These are phyloP conservation scores for Tetragonia tetragonoides DNA, from an alignment of 148 eudicot species.

Conservation along the genomic window DNA sequence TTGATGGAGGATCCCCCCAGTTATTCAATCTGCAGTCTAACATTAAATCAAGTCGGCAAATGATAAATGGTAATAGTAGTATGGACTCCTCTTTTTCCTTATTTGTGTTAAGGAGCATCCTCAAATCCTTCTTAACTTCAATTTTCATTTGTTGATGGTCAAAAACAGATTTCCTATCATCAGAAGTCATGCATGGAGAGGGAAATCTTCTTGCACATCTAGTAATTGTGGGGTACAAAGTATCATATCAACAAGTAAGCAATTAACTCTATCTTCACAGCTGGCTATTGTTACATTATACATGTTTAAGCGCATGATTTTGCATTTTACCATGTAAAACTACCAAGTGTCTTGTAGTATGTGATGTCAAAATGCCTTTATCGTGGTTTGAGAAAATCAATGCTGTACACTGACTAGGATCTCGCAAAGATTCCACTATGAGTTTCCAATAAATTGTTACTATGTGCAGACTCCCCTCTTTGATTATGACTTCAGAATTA, in stretches of 20 bases:
- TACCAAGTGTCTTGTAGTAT: background rate
- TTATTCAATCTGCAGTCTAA: slow-evolving; percentile 60
- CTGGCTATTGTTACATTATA: background rate
- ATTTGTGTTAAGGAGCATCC: slow-evolving; percentile 11
- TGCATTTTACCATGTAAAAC: too few relatives aligned
- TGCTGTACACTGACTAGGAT: background rate
- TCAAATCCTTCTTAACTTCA: slow-evolving; percentile 17
- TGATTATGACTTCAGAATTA: slow-evolving; percentile 76
- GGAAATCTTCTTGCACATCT: slow-evolving; percentile 93
- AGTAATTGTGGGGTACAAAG: slow-evolving; percentile 78
- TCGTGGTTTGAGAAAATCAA: too few relatives aligned
- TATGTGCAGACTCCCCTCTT: slow-evolving; percentile 61
- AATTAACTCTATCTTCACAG: background rate
- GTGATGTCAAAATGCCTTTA: too few relatives aligned
- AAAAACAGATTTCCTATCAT: slow-evolving; percentile 62
- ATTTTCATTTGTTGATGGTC: slow-evolving; percentile 17
- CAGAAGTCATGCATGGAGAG: slow-evolving; percentile 96
- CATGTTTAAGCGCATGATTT: background rate
- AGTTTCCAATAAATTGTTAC: slow-evolving; percentile 16
- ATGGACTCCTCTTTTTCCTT: background rate
- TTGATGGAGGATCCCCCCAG: slow-evolving; percentile 96
- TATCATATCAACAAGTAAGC: slow-evolving; percentile 77
- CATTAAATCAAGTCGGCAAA: slow-evolving; percentile 74
- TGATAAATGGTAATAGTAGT: slow-evolving; percentile 57
- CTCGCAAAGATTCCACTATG: background rate